Base-by-base conservation (phyloP, 257 asterid genomes). In the Solanum bulbocastanum region DNA sequence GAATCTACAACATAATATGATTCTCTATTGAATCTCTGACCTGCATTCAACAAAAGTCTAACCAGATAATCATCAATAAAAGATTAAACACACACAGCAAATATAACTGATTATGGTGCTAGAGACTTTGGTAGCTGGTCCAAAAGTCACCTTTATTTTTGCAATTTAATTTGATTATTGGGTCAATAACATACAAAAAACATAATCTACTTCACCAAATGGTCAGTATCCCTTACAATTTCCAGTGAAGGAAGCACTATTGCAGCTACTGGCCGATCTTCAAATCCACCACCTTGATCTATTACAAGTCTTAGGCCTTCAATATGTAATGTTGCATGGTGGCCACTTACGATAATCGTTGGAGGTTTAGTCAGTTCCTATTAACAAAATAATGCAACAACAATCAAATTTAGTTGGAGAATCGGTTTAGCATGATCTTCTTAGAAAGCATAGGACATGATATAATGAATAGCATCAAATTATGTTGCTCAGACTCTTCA, bases 201-300 rank as follows among this genome's bases (percentile, higher is more conserved):
- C n/a, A 37, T 37, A 78, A 4, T 78, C 85, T 81, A 81, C 35
- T 46, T 81, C 85, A 81, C 68, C 68, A 87, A 75, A 62, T 60
- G 88, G 88, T 96, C 95, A 9, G 97, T 94, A 90, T 96, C 98
- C 10, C 93, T 96, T 84, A 96, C 98, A 90, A 94, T 68, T 88
- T 90, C 92, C 92, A 88, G 91, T 2, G 94, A 93, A 8, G 99
- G 99, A 85, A 95, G 97, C 88, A 96, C 89, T 56, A 94, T 72
- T 12, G 98, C 98, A 78, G 99, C 98, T 16, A 96, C 92, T 0
- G 98, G 98, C 85, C 91, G 95, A 60, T 49, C 39, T 88, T 89
- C 94, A 30, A 94, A 52, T 20, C 98, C 98, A 71, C 99, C 99
- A 71, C 98, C 93, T 91, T 87, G 86, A 91, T 96, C 99, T 44